Percentiles rank a stretch among this genome's conserved stretches.
Evolutionary conservation across 2,329 filamentous ascomycete genomes (phyloP).

Genomic region (Penicillium glabrum): DNA sequence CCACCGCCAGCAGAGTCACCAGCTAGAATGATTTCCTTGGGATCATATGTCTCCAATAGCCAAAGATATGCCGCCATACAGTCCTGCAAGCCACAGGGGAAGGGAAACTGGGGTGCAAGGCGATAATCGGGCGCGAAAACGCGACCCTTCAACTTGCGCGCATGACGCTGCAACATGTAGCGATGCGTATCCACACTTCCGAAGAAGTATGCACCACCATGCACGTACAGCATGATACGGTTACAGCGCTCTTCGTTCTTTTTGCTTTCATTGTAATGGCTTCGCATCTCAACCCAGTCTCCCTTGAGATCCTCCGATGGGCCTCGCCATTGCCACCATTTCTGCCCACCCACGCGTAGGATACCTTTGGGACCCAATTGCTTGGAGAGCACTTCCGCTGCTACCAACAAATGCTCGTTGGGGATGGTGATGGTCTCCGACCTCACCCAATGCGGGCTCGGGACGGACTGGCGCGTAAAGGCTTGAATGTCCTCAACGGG

Average conservation of each 20-base stretch:
- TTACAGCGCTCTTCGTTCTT: slow-evolving; percentile 59
- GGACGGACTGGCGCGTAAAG: slow-evolving; percentile 90
- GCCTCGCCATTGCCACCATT: slow-evolving; percentile 86
- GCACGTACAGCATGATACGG: slow-evolving; percentile 88
- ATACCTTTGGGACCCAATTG: slow-evolving; percentile 79
- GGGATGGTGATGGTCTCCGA: slow-evolving; percentile 69
- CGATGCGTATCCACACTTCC: slow-evolving; percentile 94
- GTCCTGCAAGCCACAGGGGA: slow-evolving; percentile 89
- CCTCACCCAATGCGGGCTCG: slow-evolving; percentile 83
- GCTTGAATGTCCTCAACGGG: slow-evolving; percentile 90
- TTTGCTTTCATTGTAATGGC: slow-evolving; percentile 73
- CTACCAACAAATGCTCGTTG: slow-evolving; percentile 60
- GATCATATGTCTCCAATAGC: slow-evolving; percentile 72
- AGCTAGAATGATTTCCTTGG: slow-evolving; percentile 79
- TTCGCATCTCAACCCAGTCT: slow-evolving; percentile 96
- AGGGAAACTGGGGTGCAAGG: slow-evolving; percentile 89
- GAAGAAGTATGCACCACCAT: slow-evolving; percentile 94
- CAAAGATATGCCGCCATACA: slow-evolving; percentile 86
- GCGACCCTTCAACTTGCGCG: slow-evolving; percentile 85
- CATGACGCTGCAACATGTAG: slow-evolving; percentile 97
- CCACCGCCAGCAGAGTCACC: slow-evolving; percentile 94
- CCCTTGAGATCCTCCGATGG: slow-evolving; percentile 68
- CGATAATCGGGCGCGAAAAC: slow-evolving; percentile 87
- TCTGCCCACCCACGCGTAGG: slow-evolving; percentile 72
- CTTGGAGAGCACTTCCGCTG: slow-evolving; percentile 66